Conservation (phyloP, 768 basidiomycete genomes). For the Crucibulum laeve region DNA sequence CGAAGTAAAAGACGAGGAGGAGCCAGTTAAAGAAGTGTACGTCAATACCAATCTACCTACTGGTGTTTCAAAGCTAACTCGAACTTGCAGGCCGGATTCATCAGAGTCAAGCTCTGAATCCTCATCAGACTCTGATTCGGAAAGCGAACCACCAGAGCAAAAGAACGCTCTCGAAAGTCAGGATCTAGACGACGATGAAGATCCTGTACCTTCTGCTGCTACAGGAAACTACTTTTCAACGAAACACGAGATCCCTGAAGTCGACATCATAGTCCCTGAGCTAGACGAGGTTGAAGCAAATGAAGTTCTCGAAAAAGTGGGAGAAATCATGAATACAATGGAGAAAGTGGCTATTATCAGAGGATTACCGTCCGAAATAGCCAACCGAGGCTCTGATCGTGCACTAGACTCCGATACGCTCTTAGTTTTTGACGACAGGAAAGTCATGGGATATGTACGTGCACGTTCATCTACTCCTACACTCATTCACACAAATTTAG, state of each 20-base stretch:
- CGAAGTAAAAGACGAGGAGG: slow-evolving; percentile 32
- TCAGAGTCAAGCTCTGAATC: slow-evolving; percentile 34
- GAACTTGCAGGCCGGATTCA: slow-evolving; percentile 19
- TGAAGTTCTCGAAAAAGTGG: slow-evolving; percentile 71
- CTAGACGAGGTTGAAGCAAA: slow-evolving; percentile 56
- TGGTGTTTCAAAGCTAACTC: slow-evolving; percentile 4
- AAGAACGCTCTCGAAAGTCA: slow-evolving; percentile 13
- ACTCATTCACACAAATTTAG: slow-evolving; percentile 12
- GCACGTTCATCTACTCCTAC: background rate
- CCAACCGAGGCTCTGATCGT: slow-evolving; percentile 46
- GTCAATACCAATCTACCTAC: slow-evolving; percentile 6
- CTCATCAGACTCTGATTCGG: slow-evolving; percentile 30
- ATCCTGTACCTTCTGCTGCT: slow-evolving; percentile 31
- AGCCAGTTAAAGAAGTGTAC: slow-evolving; percentile 9
- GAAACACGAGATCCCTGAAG: slow-evolving; percentile 65
- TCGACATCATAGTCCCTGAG: slow-evolving; percentile 56
- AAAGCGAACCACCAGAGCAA: slow-evolving; percentile 8
- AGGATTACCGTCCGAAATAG: slow-evolving; percentile 44
- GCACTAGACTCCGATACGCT: slow-evolving; percentile 88
- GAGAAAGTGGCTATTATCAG: slow-evolving; percentile 71
- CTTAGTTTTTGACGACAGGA: slow-evolving; percentile 85
- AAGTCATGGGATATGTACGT: slow-evolving; percentile 87
- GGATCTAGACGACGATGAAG: slow-evolving; percentile 57
- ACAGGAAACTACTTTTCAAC: slow-evolving; percentile 51
- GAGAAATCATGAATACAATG: slow-evolving; percentile 73